A percentile compares a stretch with the other conserved stretches of the same genome.
These are phyloP conservation scores for Gleditsia sinensis DNA, from an alignment of 306 rosid species.

Conservation along the genomic window DNA sequence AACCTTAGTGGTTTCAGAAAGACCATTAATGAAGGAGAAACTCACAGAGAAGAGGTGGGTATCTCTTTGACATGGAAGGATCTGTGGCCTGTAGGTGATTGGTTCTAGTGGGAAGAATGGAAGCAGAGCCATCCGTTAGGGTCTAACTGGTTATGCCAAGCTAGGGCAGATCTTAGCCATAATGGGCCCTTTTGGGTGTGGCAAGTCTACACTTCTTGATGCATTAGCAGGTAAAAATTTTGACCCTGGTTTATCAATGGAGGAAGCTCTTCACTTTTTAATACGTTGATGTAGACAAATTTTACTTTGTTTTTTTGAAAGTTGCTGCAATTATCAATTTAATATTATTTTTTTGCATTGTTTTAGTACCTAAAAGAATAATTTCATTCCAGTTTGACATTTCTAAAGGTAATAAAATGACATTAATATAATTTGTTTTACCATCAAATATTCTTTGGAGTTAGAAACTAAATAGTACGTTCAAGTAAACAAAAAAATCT, in stretches of 20 bases:
- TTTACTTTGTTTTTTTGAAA: too few relatives aligned
- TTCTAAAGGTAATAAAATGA: too few relatives aligned
- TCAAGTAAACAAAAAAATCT: too few relatives aligned
- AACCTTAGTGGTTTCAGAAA: neutral
- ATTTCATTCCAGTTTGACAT: too few relatives aligned
- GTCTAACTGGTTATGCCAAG: slow-evolving; percentile 61
- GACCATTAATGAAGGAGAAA: neutral
- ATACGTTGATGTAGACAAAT: too few relatives aligned
- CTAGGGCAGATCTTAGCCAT: slow-evolving; percentile 53
- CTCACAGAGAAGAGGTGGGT: slow-evolving; percentile 39
- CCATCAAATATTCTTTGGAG: too few relatives aligned
- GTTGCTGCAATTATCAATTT: too few relatives aligned
- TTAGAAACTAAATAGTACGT: too few relatives aligned
- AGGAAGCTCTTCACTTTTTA: too few relatives aligned
- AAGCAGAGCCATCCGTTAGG: slow-evolving; percentile 50
- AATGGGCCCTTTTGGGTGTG: slow-evolving; percentile 77
- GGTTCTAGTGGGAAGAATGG: slow-evolving; percentile 36
- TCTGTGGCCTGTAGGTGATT: slow-evolving; percentile 58
- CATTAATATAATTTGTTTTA: too few relatives aligned
- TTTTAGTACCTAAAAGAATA: too few relatives aligned
- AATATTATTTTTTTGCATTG: too few relatives aligned
- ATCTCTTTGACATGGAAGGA: slow-evolving; percentile 62
- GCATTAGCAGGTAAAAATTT: slow-evolving; percentile 48
- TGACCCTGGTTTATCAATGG: neutral
- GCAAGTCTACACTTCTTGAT: slow-evolving; percentile 77